Conservation (phyloP, 805 yeast genomes). For the Barnettozyma pratensis region DNA sequence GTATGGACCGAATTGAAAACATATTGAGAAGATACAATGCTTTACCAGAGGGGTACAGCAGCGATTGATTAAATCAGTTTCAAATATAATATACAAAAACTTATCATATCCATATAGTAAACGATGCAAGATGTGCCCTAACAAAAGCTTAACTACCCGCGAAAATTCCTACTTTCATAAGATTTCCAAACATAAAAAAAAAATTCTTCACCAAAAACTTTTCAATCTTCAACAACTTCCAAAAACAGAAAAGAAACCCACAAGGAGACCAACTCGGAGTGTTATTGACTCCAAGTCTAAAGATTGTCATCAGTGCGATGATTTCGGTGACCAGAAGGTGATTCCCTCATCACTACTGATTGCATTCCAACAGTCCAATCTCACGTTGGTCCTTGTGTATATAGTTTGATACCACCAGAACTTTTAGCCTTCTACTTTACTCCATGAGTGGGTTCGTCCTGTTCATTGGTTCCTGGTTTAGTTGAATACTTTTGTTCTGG, state of each 20-base stretch:
- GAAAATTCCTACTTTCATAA: background rate
- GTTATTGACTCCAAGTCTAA: background rate
- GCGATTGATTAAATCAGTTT: background rate
- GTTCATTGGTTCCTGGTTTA: conserved; percentile 22
- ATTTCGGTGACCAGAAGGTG: background rate
- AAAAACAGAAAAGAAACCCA: background rate
- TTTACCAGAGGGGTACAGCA: conserved; percentile 29
- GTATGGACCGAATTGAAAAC: conserved; percentile 57
- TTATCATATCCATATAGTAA: background rate
- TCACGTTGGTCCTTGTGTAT: background rate
- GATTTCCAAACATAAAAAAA: background rate
- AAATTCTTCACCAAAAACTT: background rate
- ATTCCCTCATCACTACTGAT: background rate
- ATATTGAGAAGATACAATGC: conserved; percentile 40
- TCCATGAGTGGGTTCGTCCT: conserved; percentile 29
- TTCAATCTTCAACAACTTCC: background rate
- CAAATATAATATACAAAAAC: background rate
- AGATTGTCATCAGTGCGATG: background rate
- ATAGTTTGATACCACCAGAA: conserved; percentile 8
- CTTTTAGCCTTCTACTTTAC: conserved; percentile 25
- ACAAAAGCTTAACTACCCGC: background rate
- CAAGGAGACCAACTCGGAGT: too few relatives aligned
- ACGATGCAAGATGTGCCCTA: background rate
- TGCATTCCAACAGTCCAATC: background rate
- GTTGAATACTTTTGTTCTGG: conserved; percentile 28